These are phyloP conservation scores for Pseudogymnoascus sp. DNA, from an alignment of 2,329 filamentous ascomycete species.

Conservation along the genomic window DNA sequence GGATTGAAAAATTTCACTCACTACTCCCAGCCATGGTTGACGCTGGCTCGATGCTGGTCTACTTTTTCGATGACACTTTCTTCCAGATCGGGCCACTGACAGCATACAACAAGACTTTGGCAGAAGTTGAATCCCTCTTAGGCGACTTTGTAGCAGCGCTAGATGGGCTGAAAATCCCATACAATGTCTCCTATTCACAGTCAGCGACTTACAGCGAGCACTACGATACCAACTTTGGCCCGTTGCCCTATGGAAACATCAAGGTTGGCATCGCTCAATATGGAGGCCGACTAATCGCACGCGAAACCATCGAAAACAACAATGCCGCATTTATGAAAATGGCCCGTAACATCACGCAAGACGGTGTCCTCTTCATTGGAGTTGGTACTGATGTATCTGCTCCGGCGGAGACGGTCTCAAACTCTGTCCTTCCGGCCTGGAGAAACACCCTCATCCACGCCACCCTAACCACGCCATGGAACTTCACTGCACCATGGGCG, in stretches of 20 bases:
- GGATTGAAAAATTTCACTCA: slow-evolving; percentile 37
- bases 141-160: slow-evolving; percentile 36
- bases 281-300: slow-evolving; percentile 37
- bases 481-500: slow-evolving; percentile 24
- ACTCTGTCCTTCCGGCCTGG: slow-evolving; percentile 36
- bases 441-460: slow-evolving; percentile 29
- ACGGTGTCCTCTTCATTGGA: slow-evolving; percentile 28
- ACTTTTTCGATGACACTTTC: slow-evolving; percentile 37
- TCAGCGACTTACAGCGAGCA: slow-evolving; percentile 23
- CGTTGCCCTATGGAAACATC: slow-evolving; percentile 24
- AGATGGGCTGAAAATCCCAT: slow-evolving; percentile 28
- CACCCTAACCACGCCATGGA: slow-evolving; percentile 29
- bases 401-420: slow-evolving; percentile 18
- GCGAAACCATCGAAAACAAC: slow-evolving; percentile 25
- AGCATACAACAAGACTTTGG: slow-evolving; percentile 37
- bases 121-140: slow-evolving; percentile 38
- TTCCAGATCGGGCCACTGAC: slow-evolving; percentile 42
- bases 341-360: slow-evolving; percentile 28
- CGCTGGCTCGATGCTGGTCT: slow-evolving; percentile 41
- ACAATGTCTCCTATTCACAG: slow-evolving; percentile 20
- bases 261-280: slow-evolving; percentile 27
- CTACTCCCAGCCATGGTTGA: slow-evolving; percentile 40
- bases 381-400: slow-evolving; percentile 27
- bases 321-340: slow-evolving; percentile 18
- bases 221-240: slow-evolving; percentile 26